Base-by-base conservation (phyloP, 495 filamentous ascomycete genomes). In the Clohesyomyces aquaticus region DNA sequence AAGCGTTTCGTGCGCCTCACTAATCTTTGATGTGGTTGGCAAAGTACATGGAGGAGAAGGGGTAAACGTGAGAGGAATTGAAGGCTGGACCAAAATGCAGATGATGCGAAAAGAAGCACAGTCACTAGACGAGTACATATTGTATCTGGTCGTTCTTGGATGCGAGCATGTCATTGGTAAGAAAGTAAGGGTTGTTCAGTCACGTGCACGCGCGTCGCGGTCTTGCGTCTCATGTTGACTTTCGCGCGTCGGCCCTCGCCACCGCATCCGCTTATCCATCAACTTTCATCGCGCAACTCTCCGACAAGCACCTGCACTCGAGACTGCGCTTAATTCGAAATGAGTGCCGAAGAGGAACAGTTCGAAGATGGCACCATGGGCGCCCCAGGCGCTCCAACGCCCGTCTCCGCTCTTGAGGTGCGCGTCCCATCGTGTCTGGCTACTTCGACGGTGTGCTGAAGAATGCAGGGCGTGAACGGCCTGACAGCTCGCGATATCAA, bases 401-500 rank as follows among this genome's bases (percentile, higher is more conserved):
- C 94, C n/a, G 83, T 98, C 29, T 76, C 79, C 45, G 87, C 88
- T 18, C 79, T 98, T n/a, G 94, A 98, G 82, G 93, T 96, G 80
- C 59, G 76, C 28, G 21, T 35, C 21, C 1, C 59, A n/a, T 27
- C 14, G 26, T 9, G 32, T 3, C 18, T 22, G 8, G 23, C n/a
- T 19, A 22, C 41, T 27, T 28, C 3, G 1, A 27, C 43, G n/a
- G 9, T 35, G 46, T 22, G 21, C 45, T 63, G 50, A 52, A n/a
- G 18, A 22, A 57, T 22, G 22, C n/a, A 94, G 88, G 88, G 90
- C 38, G 75, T 91, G 70, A 86, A 87, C 45, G 94, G 95, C 2
- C 78, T 98, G 61, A 95, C 90, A n/a, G 90, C 90, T 27, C 85
- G 94, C 57, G 94, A 98, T 73, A 95, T 97, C 69, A 93, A 98